These are phyloP conservation scores for Coniosporium apollinis DNA, from an alignment of 495 filamentous ascomycete genomes.

Conservation along the genomic window DNA sequence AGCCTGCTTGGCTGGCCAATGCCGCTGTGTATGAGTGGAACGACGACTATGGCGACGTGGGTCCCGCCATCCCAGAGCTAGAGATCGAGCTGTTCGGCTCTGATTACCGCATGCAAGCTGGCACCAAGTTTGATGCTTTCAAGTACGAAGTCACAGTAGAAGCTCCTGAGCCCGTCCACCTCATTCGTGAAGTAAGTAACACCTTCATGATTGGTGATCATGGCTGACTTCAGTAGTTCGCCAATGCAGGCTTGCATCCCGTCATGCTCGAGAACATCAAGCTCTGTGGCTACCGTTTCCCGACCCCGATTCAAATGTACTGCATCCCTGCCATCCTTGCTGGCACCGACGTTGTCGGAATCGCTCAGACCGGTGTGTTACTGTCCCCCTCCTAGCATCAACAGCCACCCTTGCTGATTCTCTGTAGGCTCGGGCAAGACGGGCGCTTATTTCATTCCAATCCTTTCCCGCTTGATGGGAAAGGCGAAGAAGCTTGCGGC, in stretches of 20 bases:
- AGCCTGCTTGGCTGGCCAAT: slow-evolving; percentile 36
- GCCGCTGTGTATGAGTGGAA: slow-evolving; percentile 66
- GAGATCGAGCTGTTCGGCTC: slow-evolving; percentile 57
- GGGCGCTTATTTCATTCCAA: slow-evolving; percentile 77
- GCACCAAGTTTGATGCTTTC: slow-evolving; percentile 23
- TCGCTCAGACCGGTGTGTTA: slow-evolving; percentile 76
- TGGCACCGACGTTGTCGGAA: slow-evolving; percentile 64
- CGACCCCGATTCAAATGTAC: slow-evolving; percentile 79
- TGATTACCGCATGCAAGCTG: slow-evolving; percentile 28
- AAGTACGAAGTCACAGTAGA: slow-evolving; percentile 43
- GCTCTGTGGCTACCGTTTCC: slow-evolving; percentile 44
- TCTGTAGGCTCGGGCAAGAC: slow-evolving; percentile 83
- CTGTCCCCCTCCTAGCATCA: neutral
- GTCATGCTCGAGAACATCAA: slow-evolving; percentile 61
- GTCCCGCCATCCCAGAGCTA: slow-evolving; percentile 46
- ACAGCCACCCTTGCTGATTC: neutral
- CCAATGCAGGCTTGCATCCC: slow-evolving; percentile 71
- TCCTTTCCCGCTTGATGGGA: slow-evolving; percentile 80
- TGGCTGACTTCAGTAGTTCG: slow-evolving; percentile 32
- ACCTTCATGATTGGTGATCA: neutral
- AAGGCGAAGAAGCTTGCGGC: slow-evolving; percentile 75
- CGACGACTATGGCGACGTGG: slow-evolving; percentile 73
- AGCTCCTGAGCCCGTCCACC: slow-evolving; percentile 33
- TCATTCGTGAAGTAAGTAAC: slow-evolving; percentile 30
- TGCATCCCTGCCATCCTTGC: slow-evolving; percentile 56